Base-by-base conservation (phyloP, 129 eudicot species). In the Tagetes patula region DNA sequence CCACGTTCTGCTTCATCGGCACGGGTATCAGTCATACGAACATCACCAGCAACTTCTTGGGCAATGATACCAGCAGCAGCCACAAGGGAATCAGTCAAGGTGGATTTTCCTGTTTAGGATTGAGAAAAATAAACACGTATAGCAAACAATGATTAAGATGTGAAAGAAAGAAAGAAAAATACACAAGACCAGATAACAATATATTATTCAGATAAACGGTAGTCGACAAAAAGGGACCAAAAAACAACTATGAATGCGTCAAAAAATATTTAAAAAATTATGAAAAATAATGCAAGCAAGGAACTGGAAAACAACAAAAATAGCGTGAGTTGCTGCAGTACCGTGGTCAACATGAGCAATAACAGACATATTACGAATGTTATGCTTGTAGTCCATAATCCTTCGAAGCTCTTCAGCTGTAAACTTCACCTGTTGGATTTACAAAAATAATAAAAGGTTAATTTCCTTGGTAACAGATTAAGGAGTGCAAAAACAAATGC, bases 271-370 rank as follows among this genome's bases (percentile, higher is more conserved):
- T 1, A 40, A 1, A 52, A 71, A 8, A 55, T 13, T 32, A 48
- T 48, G n/a, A 48, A 12, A 3, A 36, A 8, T 11, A 30, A 1
- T 37, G 39, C 3, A 5, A 11, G 60, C 0, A 1, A 37, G 6
- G 45, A 49, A 11, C 9, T 14, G 0, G 9, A 43, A 5, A 2
- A 1, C 14, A 38, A 64, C 20, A 33, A 1, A 36, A 47, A 14
- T 1, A 58, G 4, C 4, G 36, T 2, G 3, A 67, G 56, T 6
- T 9, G 61, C 20, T 71, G 38, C 46, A 64, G 53, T 80, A 89
- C 96, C 96, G 46, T 89, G 92, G 69, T 89, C 96, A 27, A 89
- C 90, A 78, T 89, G 96, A 42, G 96, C 92, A 81, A 89, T 89
- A 39, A 89, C 96, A 75, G 96, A 89, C 96, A 89, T 87, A 45